These are phyloP conservation scores for Penicillium rolfsii DNA, from an alignment of 2,329 filamentous ascomycete species.

Conservation along the genomic window DNA sequence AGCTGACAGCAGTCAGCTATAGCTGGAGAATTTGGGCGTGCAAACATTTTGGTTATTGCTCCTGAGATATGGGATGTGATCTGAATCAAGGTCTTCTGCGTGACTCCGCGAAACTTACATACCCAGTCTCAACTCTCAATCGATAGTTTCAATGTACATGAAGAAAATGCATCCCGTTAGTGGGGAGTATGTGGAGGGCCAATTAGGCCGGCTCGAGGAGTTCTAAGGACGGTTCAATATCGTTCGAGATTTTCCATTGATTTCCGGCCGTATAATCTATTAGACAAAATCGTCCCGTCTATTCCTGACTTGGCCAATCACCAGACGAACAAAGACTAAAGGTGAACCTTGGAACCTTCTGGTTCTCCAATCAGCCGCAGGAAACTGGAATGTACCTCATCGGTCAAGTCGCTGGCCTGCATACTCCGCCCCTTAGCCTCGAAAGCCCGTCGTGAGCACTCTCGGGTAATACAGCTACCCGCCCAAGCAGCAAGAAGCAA, in stretches of 20 bases:
- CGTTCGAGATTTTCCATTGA: not conserved
- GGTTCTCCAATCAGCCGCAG: constrained; percentile 76
- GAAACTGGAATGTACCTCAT: constrained; percentile 84
- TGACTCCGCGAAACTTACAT: not conserved
- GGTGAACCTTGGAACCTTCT: constrained; percentile 47
- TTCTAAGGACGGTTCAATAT: no score
- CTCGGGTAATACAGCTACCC: constrained; percentile 83
- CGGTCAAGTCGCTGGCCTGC: constrained; percentile 91
- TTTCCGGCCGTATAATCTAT: not conserved
- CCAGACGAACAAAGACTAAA: constrained; percentile 26
- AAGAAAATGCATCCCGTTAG: not conserved
- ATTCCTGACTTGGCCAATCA: not conserved
- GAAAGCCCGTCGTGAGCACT: constrained; percentile 87
- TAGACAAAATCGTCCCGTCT: not conserved
- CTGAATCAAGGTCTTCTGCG: constrained; percentile 7
- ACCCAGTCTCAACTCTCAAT: not conserved
- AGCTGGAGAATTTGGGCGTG: not conserved
- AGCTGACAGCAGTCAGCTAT: not conserved
- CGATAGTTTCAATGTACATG: not conserved
- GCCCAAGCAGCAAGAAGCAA: constrained; percentile 81
- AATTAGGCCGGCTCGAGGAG: not conserved
- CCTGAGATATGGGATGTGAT: not conserved
- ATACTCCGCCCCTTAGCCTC: constrained; percentile 81
- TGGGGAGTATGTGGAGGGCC: not conserved
- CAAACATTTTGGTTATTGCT: constrained; percentile 1